phyloP scores from a whole-genome alignment of 768 basidiomycete species.

The Termitomyces sp. region DNA sequence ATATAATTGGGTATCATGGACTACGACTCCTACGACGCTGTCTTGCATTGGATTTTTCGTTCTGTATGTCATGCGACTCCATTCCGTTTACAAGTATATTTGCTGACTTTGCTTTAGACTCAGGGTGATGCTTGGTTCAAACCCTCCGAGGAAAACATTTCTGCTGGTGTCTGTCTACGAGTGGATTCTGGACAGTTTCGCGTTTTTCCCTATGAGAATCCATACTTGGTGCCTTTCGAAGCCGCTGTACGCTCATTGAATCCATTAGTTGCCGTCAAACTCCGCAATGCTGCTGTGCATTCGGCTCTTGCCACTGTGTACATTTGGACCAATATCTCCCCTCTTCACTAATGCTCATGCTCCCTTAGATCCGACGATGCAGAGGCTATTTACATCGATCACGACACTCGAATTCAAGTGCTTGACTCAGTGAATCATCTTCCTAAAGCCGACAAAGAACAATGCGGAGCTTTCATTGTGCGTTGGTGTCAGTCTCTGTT shows the following conservation, averaged over 20 bases:
- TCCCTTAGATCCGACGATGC: constrained; percentile 49
- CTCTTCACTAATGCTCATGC: not conserved
- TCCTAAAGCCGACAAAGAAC: constrained; percentile 81
- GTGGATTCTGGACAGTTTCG: constrained; percentile 66
- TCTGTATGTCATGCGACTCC: constrained; percentile 37
- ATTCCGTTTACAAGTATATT: constrained; percentile 7
- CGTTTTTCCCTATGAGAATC: constrained; percentile 83
- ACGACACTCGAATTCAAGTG: constrained; percentile 83
- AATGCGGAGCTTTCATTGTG: constrained; percentile 85
- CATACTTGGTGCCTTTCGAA: constrained; percentile 77
- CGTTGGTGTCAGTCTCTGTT: constrained; percentile 18
- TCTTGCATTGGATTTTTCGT: constrained; percentile 76
- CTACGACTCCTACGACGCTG: constrained; percentile 77
- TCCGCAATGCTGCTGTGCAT: constrained; percentile 75
- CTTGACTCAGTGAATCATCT: constrained; percentile 64
- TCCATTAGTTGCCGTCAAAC: constrained; percentile 80
- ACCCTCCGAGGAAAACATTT: constrained; percentile 75
- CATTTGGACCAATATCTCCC: constrained; percentile 14
- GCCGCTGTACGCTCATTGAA: constrained; percentile 70
- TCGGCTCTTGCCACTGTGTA: constrained; percentile 70
- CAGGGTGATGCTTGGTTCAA: constrained; percentile 86
- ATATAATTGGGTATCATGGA: constrained; percentile 44
- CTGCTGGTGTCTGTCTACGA: constrained; percentile 73
- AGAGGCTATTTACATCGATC: constrained; percentile 62
- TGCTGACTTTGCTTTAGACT: constrained; percentile 37